Conservation (phyloP, 2,329 filamentous ascomycete species). For the Ophiosphaerella korrae region DNA sequence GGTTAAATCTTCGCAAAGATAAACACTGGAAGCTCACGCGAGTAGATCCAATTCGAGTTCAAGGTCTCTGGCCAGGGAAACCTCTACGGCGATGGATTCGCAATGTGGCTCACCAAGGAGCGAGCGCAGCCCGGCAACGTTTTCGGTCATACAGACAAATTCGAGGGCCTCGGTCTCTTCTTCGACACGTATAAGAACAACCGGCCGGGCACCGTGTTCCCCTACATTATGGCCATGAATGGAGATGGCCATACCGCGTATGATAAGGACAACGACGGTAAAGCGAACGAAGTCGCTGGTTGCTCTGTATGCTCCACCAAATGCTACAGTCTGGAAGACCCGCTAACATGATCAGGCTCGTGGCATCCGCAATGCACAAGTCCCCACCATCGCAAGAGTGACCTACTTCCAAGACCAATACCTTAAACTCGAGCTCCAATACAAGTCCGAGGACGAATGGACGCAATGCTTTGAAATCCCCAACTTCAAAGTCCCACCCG, state of each 20-base stretch:
- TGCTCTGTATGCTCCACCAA: conserved; percentile 69
- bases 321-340: not conserved
- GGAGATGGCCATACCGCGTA: conserved; percentile 89
- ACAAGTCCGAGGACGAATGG: conserved; percentile 90
- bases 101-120: conserved; percentile 97
- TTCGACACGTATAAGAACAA: conserved; percentile 99
- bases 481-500: conserved; percentile 74
- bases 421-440: conserved; percentile 88
- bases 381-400: conserved; percentile 82
- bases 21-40: conserved; percentile 28
- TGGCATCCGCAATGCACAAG: conserved; percentile 75
- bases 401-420: conserved; percentile 98
- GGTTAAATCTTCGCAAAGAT: not conserved
- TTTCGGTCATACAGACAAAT: conserved; percentile 85
- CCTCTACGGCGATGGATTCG: conserved; percentile 94
- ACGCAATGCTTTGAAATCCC: conserved; percentile 79
- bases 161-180: conserved; percentile 93
- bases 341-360: conserved; percentile 62
- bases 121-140: conserved; percentile 80
- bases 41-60: conserved; percentile 87
- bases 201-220: conserved; percentile 91
- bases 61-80: conserved; percentile 87
- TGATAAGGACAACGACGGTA: conserved; percentile 93
- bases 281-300: conserved; percentile 87
- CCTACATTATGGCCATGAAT: conserved; percentile 98